Evolutionary conservation across 2,329 filamentous ascomycete species (phyloP).

Genomic region (Neocatenulostroma microsporum): DNA sequence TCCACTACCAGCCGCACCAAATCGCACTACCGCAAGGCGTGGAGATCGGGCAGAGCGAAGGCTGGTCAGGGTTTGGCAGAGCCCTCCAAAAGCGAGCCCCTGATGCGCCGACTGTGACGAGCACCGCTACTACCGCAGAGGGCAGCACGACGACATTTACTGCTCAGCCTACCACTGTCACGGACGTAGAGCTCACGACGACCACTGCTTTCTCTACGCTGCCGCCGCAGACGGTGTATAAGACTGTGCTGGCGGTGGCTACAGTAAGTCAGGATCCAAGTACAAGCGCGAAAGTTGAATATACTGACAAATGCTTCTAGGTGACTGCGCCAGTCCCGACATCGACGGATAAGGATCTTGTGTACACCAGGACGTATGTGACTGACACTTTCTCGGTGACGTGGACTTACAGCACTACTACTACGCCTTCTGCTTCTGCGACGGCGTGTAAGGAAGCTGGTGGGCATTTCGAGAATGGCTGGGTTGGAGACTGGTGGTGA

Average conservation of each 20-base stretch:
- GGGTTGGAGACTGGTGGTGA: too few species aligned
- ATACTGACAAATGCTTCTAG: background rate
- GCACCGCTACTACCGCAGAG: background rate
- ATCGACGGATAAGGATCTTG: background rate
- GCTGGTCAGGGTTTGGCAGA: background rate
- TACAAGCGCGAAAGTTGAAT: background rate
- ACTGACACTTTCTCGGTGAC: conserved; percentile 1
- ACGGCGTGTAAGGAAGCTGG: background rate
- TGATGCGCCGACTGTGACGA: conserved; percentile 3
- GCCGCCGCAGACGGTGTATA: conserved; percentile 3
- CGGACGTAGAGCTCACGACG: background rate
- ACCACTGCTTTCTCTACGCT: background rate
- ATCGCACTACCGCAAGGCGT: conserved; percentile 1
- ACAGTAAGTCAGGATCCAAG: background rate
- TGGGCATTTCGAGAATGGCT: background rate
- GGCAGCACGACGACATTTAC: background rate
- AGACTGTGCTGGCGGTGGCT: background rate
- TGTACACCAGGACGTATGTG: background rate
- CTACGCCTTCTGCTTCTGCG: background rate
- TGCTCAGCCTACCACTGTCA: background rate
- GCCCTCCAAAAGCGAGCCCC: background rate
- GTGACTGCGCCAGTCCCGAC: conserved; percentile 2
- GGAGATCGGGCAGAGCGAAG: background rate
- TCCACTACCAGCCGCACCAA: background rate
- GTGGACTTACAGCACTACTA: conserved; percentile 1